These are phyloP conservation scores for Fusarium sp. DNA, from an alignment of 2,329 filamentous ascomycete species.

Conservation along the genomic window DNA sequence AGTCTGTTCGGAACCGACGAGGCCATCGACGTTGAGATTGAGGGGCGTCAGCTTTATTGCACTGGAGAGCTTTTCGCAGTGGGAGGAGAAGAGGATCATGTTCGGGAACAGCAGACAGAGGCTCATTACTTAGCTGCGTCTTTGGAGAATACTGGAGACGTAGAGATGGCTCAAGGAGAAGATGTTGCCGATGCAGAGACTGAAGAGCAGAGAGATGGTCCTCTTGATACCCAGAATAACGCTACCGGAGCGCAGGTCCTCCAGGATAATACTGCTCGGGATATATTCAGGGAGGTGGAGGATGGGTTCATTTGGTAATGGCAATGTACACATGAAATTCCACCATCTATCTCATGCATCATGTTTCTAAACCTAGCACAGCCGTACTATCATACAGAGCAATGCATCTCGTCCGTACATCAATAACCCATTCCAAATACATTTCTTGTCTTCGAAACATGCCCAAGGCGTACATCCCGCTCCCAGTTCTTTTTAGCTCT, in stretches of 20 bases:
- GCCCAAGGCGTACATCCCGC: neutral
- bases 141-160: neutral
- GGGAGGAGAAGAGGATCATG: conserved; percentile 9
- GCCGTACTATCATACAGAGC: conserved; percentile 6
- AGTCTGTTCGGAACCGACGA: conserved; percentile 34
- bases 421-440: neutral
- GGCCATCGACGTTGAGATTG: conserved; percentile 44
- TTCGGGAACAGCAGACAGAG: neutral
- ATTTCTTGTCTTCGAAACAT: too few relatives aligned
- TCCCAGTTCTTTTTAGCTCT: neutral
- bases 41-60: conserved; percentile 33
- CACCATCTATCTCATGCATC: neutral
- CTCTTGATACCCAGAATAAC: neutral
- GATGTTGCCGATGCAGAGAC: neutral
- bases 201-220: neutral
- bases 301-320: conserved; percentile 28
- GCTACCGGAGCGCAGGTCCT: neutral
- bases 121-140: neutral
- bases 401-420: neutral
- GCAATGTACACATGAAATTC: neutral
- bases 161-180: too few relatives aligned
- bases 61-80: conserved; percentile 25
- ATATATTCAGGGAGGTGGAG: conserved; percentile 18
- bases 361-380: neutral
- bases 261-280: neutral